Evolutionary conservation across 1,284 basidiomycete genomes (phyloP).

Genomic region (Leccinum ponderosum): DNA sequence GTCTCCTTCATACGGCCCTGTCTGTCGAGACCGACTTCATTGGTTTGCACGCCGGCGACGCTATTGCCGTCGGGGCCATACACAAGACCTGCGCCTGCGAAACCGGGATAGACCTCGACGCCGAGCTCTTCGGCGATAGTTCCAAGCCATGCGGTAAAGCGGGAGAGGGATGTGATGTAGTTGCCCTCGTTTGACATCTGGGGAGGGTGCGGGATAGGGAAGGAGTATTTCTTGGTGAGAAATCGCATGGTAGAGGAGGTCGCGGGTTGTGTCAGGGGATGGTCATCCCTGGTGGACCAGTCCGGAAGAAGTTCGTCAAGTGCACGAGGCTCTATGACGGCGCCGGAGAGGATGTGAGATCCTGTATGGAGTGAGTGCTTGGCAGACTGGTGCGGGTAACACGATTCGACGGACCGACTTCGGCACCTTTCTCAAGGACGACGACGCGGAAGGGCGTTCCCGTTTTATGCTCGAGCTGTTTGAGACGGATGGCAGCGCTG

Average conservation of each 20-base stretch:
- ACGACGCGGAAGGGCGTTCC: constrained; percentile 88
- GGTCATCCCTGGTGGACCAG: constrained; percentile 65
- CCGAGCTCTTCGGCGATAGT: constrained; percentile 88
- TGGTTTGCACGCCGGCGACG: constrained; percentile 88
- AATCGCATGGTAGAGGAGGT: constrained; percentile 86
- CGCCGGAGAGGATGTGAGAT: constrained; percentile 94
- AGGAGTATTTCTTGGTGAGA: constrained; percentile 69
- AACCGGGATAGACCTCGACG: constrained; percentile 97
- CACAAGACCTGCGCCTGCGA: constrained; percentile 86
- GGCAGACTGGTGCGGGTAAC: background rate
- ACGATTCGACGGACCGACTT: constrained; percentile 69
- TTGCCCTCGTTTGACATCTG: constrained; percentile 97
- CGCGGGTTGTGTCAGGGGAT: constrained; percentile 80
- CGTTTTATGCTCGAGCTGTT: constrained; percentile 86
- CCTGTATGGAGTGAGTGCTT: constrained; percentile 48
- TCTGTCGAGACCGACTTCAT: constrained; percentile 92
- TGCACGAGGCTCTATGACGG: constrained; percentile 92
- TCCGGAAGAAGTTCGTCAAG: constrained; percentile 91
- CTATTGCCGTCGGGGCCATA: constrained; percentile 67
- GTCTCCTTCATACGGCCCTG: constrained; percentile 79
- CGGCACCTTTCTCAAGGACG: constrained; percentile 92
- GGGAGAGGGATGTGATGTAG: constrained; percentile 91
- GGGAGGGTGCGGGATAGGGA: constrained; percentile 94
- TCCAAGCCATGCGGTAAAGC: constrained; percentile 89
- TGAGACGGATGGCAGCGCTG: constrained; percentile 93